These are phyloP conservation scores for Vigna nakashimae DNA, from an alignment of 306 rosid species.

Conservation along the genomic window DNA sequence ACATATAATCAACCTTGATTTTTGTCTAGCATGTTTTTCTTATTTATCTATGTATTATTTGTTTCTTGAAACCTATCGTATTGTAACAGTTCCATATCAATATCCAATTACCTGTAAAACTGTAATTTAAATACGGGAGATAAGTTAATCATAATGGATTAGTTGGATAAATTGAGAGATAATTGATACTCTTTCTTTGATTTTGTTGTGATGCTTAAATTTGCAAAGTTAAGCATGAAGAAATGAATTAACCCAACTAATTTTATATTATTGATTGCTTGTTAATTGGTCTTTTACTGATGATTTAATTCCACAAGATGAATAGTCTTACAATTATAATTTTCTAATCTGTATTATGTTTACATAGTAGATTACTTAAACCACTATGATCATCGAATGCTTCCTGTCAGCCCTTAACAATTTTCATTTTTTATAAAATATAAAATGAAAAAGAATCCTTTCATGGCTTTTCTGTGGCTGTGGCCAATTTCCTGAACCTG, in stretches of 20 bases:
- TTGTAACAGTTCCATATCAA: background rate
- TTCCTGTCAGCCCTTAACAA: background rate
- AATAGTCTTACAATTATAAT: background rate
- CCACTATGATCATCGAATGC: conserved; percentile 10
- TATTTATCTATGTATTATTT: background rate
- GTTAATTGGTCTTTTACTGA: conserved; percentile 31
- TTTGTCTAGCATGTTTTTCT: background rate
- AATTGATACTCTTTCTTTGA: conserved; percentile 17
- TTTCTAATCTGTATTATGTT: conserved; percentile 33
- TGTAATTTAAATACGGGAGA: background rate
- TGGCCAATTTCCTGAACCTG: conserved; percentile 33
- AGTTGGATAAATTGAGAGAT: background rate
- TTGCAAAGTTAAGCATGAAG: conserved; percentile 4
- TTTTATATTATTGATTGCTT: conserved; percentile 40
- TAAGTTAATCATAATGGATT: conserved; percentile 14
- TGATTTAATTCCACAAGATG: conserved; percentile 17
- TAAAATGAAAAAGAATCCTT: conserved; percentile 35
- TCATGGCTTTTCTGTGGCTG: conserved; percentile 13
- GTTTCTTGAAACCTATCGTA: conserved; percentile 2
- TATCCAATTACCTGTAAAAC: background rate
- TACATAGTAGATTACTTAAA: conserved; percentile 13
- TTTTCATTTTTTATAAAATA: conserved; percentile 17
- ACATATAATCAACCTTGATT: background rate
- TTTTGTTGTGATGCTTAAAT: conserved; percentile 23
- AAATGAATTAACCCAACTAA: conserved; percentile 20